phyloP scores from a whole-genome alignment of 2,329 filamentous ascomycete species.

The Graphilbum ipis-grandicollis region DNA sequence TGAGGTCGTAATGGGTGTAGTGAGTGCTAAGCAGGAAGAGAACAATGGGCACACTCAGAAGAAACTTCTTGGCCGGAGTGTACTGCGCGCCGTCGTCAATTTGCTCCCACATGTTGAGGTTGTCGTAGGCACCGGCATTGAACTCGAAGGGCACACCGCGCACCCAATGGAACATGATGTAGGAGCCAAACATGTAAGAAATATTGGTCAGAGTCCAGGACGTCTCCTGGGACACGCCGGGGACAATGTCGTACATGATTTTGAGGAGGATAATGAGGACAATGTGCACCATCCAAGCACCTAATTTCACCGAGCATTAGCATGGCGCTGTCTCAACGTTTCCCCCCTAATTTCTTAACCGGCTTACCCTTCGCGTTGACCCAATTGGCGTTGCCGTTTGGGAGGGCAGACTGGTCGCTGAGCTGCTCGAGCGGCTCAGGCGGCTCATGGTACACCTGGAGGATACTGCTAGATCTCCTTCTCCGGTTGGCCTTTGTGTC shows the following conservation, averaged over 20 bases:
- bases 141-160: conserved; percentile 97
- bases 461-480: conserved; percentile 89
- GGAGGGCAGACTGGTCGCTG: conserved; percentile 85
- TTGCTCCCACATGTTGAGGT: conserved; percentile 99
- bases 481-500: conserved; percentile 56
- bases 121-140: conserved; percentile 96
- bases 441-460: conserved; percentile 86
- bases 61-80: conserved; percentile 95
- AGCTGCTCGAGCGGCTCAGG: conserved; percentile 94
- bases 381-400: conserved; percentile 96
- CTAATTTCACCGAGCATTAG: too few species aligned
- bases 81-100: conserved; percentile 99
- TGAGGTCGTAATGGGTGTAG: conserved; percentile 95
- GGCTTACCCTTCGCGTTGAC: conserved; percentile 96
- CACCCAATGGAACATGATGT: conserved; percentile 99
- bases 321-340: too few species aligned
- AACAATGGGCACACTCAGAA: conserved; percentile 83
- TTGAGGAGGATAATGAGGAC: conserved; percentile 84
- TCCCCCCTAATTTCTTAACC: too few species aligned
- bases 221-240: conserved; percentile 89
- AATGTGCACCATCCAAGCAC: conserved; percentile 94
- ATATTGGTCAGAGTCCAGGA: conserved; percentile 99
- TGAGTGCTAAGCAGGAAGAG: conserved; percentile 95
- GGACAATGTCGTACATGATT: conserved; percentile 93
- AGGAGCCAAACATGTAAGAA: conserved; percentile 96